Base-by-base conservation (phyloP, 1,284 basidiomycete species). In the Chalciporus sp. region DNA sequence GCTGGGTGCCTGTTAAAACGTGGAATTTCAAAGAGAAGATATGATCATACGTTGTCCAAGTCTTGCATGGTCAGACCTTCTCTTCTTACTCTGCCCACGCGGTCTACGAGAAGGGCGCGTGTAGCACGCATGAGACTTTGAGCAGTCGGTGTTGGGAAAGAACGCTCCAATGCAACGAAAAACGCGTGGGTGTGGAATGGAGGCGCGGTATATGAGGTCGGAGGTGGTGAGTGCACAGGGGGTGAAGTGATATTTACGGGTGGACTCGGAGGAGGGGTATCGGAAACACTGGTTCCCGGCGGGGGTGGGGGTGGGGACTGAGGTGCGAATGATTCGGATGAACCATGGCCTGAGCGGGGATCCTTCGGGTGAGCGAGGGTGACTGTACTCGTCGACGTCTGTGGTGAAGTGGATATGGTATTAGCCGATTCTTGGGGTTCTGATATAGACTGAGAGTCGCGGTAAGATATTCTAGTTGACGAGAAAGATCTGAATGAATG, bases 91-190 rank as follows among this genome's bases (percentile, higher is more conserved):
- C 82, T 76, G n/a, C 86, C 86, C 48, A 91, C 79, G 29, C 93
- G 81, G 61, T 88, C 83, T 3, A 91, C 82, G 33, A 98, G 81
- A 61, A 97, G 74, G 0, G 86, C 86, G 47, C 92, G 80, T 11
- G 92, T 93, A 3, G 91, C 90, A 20, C 90, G 83, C 95, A 98
- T 98, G 56, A 98, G 76, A 58, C 83, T 85, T 23, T 82, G 79
- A 14, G 92, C 87, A 0, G 85, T 85, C 1, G 79, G 76, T 0
- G 82, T 82, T 0, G 89, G 82, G 66, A 92, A 92, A 0, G 84
- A 84, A 67, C 76, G 80, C 61, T 90, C 88, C 35, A 92, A 74
- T 1, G 76, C 83, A 14, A 63, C 63, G 59, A 90, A 86, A 72
- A 92, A 91, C 3, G 75, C 72, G 69, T 85, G 81, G 1, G 83